Base-by-base conservation (phyloP, 2,329 filamentous ascomycete species). In the Epichloe coenophiala region DNA sequence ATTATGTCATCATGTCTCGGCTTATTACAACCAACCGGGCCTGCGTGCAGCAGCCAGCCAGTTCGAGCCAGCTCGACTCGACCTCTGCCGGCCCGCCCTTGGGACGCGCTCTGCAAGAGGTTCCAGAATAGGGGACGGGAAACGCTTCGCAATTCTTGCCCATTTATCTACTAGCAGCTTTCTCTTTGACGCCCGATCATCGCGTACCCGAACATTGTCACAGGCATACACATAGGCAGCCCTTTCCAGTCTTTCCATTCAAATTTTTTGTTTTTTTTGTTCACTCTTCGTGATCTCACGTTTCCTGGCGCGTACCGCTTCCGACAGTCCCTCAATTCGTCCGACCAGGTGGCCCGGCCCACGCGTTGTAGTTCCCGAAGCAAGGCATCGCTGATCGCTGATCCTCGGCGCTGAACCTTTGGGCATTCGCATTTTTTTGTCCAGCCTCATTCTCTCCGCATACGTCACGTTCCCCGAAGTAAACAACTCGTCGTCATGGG, bases 401-500 rank as follows among this genome's bases (percentile, higher is more conserved):
- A 52, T 49, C 47, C 33, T 47, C 47, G 47, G 33, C 40, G n/a
- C 12, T 9, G 21, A 37, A 45, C 23, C 13, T n/a, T 15, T 27
- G 46, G 46, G 37, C 23, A 15, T 21, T 21, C 13, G 13, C 27
- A 21, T 21, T 12, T 3, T 41, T n/a, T 5, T 21, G 27, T 33
- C 15, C 17, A 4, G 12, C 11, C 36, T 9, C 6, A 15, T n/a
- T 3, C 15, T 6, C 11, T 47, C 19, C 36, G 36, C 45, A 42
- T 42, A 42, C 42, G 41, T 35, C 36, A 23, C 31, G 19, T 7
- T n/a, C 27, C 27, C 39, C 45, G 39, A 11, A 12, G 9, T 11
- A 6, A 49, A 37, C 45, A 52, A 50, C 47, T 47, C 54, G 52
- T 53, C 68, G 78, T 68, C 52, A 84, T 84, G 80, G 80, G 80